These are phyloP conservation scores for Phytophthora brassicae DNA, from an alignment of 352 stramenopile species.

Conservation along the genomic window DNA sequence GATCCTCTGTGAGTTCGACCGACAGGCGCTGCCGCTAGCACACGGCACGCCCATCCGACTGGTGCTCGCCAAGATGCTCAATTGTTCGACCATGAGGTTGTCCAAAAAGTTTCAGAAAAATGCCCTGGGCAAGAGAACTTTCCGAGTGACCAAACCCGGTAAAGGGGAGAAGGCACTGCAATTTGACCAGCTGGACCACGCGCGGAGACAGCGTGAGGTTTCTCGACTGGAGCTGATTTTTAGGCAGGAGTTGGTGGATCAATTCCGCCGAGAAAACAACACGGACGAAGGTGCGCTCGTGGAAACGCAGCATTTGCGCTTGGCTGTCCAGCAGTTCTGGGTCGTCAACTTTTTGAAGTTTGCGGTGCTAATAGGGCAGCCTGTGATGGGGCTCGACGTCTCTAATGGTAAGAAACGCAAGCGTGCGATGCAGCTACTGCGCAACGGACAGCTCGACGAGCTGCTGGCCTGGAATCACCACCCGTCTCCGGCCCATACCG, in stretches of 20 bases:
- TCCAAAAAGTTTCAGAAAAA: slow-evolving; percentile 92
- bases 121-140: slow-evolving; percentile 84
- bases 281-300: slow-evolving; percentile 72
- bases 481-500: slow-evolving; percentile 40
- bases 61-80: slow-evolving; percentile 83
- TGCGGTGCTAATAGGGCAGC: slow-evolving; percentile 70
- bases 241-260: slow-evolving; percentile 78
- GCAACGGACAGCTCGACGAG: slow-evolving; percentile 76
- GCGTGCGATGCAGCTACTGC: slow-evolving; percentile 71
- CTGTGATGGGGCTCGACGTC: slow-evolving; percentile 70
- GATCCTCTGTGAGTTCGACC: slow-evolving; percentile 83
- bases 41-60: slow-evolving; percentile 84
- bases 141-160: slow-evolving; percentile 66
- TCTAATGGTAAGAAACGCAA: slow-evolving; percentile 87
- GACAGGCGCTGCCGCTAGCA: slow-evolving; percentile 68
- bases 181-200: slow-evolving; percentile 71
- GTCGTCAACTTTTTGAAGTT: slow-evolving; percentile 86
- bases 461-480: slow-evolving; percentile 64
- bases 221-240: slow-evolving; percentile 75
- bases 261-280: slow-evolving; percentile 85
- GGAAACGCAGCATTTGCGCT: slow-evolving; percentile 69
- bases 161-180: slow-evolving; percentile 69
- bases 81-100: slow-evolving; percentile 88
- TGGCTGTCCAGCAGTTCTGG: slow-evolving; percentile 87
- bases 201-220: slow-evolving; percentile 67